A percentile compares a stretch with the other conserved stretches of the same genome.
Evolutionary conservation across 441 rosid genomes (phyloP).

Genomic region (Breynia disticha): DNA sequence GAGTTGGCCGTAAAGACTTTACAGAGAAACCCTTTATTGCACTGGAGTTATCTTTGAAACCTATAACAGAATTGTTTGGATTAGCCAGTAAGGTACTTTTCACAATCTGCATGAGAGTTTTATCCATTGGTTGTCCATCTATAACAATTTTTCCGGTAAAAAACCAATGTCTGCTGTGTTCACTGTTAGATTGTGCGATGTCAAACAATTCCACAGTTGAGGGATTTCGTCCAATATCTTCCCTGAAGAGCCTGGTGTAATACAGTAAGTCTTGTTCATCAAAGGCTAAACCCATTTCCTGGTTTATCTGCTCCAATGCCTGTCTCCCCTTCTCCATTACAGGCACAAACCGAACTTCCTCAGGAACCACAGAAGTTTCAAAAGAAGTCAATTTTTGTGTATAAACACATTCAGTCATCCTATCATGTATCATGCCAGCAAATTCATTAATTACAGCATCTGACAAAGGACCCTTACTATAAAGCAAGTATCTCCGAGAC

Average conservation of each 20-base stretch:
- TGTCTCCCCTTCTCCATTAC: slow-evolving; percentile 79
- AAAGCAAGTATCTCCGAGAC: slow-evolving; percentile 75
- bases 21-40: slow-evolving; percentile 82
- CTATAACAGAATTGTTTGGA: slow-evolving; percentile 77
- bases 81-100: slow-evolving; percentile 85
- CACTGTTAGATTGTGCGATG: slow-evolving; percentile 92
- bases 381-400: slow-evolving; percentile 49
- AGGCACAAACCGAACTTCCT: slow-evolving; percentile 62
- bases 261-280: slow-evolving; percentile 94
- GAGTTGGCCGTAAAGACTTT: slow-evolving; percentile 55
- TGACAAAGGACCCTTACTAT: slow-evolving; percentile 40
- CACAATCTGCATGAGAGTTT: slow-evolving; percentile 89
- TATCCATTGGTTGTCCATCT: slow-evolving; percentile 72
- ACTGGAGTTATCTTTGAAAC: slow-evolving; percentile 91
- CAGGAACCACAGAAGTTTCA: slow-evolving; percentile 60
- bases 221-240: slow-evolving; percentile 72
- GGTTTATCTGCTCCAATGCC: slow-evolving; percentile 87
- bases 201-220: slow-evolving; percentile 88
- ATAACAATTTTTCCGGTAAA: slow-evolving; percentile 80
- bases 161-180: slow-evolving; percentile 96
- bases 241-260: slow-evolving; percentile 63
- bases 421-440: slow-evolving; percentile 75
- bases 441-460: slow-evolving; percentile 54
- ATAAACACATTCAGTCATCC: slow-evolving; percentile 88
- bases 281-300: slow-evolving; percentile 86